A percentile compares a stretch with the other conserved stretches of the same genome.
Evolutionary conservation across 78 protist genomes (phyloP).

Genomic region (Speleostelium caveatum): DNA sequence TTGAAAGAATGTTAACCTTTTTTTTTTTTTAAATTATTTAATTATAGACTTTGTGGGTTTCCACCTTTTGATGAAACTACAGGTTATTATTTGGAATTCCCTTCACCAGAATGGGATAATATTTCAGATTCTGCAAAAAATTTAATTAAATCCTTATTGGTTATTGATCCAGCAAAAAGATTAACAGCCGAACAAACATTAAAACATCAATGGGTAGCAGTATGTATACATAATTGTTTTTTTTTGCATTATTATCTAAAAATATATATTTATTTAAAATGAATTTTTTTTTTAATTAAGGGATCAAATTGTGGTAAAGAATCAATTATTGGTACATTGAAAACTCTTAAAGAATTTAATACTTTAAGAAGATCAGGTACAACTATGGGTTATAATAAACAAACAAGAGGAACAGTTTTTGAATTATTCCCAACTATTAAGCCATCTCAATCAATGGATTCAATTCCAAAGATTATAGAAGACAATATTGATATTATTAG

Average conservation of each 20-base stretch:
- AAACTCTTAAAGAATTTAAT: slow-evolving; percentile 62
- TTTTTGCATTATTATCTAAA: not conserved
- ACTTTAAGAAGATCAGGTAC: slow-evolving; percentile 55
- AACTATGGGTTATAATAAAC: slow-evolving; percentile 68
- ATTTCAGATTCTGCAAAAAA: slow-evolving; percentile 84
- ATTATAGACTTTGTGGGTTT: slow-evolving; percentile 93
- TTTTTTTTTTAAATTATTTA: slow-evolving; percentile 11
- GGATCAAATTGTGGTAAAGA: slow-evolving; percentile 42
- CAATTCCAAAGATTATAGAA: not conserved
- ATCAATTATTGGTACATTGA: slow-evolving; percentile 71
- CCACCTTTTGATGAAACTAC: slow-evolving; percentile 94
- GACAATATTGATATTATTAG: not conserved
- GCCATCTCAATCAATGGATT: not conserved
- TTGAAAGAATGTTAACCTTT: not conserved
- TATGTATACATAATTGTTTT: no score
- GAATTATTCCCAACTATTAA: slow-evolving; percentile 56
- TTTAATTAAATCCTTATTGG: slow-evolving; percentile 44
- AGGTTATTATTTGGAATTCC: slow-evolving; percentile 90
- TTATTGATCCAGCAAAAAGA: slow-evolving; percentile 56
- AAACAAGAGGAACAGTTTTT: slow-evolving; percentile 52
- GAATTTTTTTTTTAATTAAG: not conserved
- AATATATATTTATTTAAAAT: not conserved
- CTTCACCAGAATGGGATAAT: slow-evolving; percentile 91
- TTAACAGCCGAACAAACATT: slow-evolving; percentile 75
- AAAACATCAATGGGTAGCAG: slow-evolving; percentile 78